Evolutionary conservation across 2,329 filamentous ascomycete genomes (phyloP), one percentile per base, ranked within the genome.

Genomic region (Claviceps sp.): DNA sequence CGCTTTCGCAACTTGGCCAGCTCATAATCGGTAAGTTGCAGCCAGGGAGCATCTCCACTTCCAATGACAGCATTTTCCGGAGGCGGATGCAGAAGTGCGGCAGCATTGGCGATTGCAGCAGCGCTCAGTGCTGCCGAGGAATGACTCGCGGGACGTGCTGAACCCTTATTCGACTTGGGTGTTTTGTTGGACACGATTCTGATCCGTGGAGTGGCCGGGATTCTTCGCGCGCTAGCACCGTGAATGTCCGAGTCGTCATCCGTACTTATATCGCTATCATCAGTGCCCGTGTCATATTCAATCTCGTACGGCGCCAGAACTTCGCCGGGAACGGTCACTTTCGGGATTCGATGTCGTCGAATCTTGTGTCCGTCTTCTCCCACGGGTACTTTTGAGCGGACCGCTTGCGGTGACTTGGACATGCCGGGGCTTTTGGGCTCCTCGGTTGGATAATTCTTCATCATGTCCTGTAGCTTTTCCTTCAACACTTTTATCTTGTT

Each of bases 1-100:
- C 85, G 77, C 68, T 93, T 93, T 54, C 87, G 75, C 7, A 93
- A 73, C 56, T 81, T 77, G 1, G 81, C 81, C 47, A 85, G 71
- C 62, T 85, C 82, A 56, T 78, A 84, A 16, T 74, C 70, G 6
- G 81, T 84, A 40, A 85, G 71, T 58, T 80, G 79, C 24, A 84
- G 70, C 82, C 82, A 85, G 0, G 82, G 82, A 11, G 78, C 76
- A 59, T 84, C 76, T 2, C 71, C 60, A 52, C 78, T 81, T 30
- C 81, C 81, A 14, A 76, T 67, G 1, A 78, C 70, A 1, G 78
- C 78, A 55, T 82, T 75, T 30, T 78, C 73, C 0, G 81, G 80
- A 1, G 81, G 80, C 3, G 80, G 80, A 41, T 78, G 71, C 14
- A 81, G 68, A 50, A 70, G 56, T 3, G 67, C 68, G 5, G 70